These are phyloP conservation scores for Plasmodium chabaudi DNA, from an alignment of 169 alveolate species.

Conservation along the genomic window DNA sequence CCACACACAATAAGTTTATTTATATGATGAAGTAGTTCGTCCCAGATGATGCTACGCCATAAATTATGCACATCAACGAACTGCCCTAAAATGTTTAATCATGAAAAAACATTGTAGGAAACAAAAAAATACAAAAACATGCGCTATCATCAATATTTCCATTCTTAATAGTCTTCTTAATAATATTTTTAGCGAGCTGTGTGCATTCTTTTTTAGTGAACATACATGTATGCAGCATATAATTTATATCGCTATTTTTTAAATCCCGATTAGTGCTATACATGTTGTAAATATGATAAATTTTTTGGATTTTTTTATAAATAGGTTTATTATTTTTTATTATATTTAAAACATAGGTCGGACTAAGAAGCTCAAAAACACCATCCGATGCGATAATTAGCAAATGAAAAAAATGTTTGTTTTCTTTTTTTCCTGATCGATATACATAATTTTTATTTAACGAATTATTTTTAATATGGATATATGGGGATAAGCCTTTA, in stretches of 20 bases:
- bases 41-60: too few species aligned
- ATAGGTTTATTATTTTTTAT: conserved; percentile 55
- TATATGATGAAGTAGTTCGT: too few species aligned
- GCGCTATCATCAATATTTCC: conserved; percentile 74
- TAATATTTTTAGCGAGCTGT: conserved; percentile 49
- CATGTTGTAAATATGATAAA: conserved; percentile 27
- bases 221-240: conserved; percentile 27
- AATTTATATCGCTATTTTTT: conserved; percentile 3
- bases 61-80: background rate
- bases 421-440: conserved; percentile 8
- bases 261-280: background rate
- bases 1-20: too few species aligned
- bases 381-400: conserved; percentile 73
- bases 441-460: conserved; percentile 50
- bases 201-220: conserved; percentile 50
- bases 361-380: conserved; percentile 54
- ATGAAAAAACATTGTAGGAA: conserved; percentile 33
- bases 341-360: conserved; percentile 27
- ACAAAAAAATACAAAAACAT: conserved; percentile 59
- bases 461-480: conserved; percentile 23
- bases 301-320: conserved; percentile 46
- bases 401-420: conserved; percentile 59
- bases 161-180: conserved; percentile 12
- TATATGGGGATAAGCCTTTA: conserved; percentile 42
- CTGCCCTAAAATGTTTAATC: background rate